These are phyloP conservation scores for Aspergillus sergii DNA, from an alignment of 2,329 filamentous ascomycete genomes.

Conservation along the genomic window DNA sequence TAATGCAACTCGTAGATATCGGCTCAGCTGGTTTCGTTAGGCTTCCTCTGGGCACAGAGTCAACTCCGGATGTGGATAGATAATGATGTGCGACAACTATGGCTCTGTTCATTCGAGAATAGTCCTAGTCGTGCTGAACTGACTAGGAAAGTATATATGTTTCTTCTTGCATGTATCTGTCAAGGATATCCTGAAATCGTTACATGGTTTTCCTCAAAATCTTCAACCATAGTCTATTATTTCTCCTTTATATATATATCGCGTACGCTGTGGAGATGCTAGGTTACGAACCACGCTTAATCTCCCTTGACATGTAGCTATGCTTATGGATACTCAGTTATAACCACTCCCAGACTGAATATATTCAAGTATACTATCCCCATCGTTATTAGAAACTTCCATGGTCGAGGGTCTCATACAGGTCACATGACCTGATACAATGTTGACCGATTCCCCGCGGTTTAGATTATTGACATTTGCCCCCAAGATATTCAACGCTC, in stretches of 20 bases:
- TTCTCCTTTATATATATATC: background rate
- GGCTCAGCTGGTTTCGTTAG: slow-evolving; percentile 22
- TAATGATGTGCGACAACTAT: slow-evolving; percentile 2
- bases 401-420: background rate
- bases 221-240: background rate
- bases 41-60: background rate
- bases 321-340: background rate
- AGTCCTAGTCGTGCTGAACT: background rate
- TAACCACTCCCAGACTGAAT: background rate
- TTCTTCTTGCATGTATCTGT: background rate
- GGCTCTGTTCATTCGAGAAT: background rate
- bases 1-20: slow-evolving; percentile 48
- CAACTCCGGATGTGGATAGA: slow-evolving; percentile 17
- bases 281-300: background rate
- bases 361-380: background rate
- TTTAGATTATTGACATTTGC: slow-evolving; percentile 11
- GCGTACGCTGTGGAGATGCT: background rate
- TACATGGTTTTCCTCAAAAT: background rate
- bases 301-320: background rate
- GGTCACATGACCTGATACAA: slow-evolving; percentile 14
- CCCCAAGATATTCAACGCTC: slow-evolving; percentile 4
- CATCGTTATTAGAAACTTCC: background rate
- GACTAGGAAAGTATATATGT: background rate
- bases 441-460: slow-evolving; percentile 20
- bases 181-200: background rate